Evolutionary conservation across 2,329 filamentous ascomycete genomes (phyloP).

Genomic region (Fusarium palustre): DNA sequence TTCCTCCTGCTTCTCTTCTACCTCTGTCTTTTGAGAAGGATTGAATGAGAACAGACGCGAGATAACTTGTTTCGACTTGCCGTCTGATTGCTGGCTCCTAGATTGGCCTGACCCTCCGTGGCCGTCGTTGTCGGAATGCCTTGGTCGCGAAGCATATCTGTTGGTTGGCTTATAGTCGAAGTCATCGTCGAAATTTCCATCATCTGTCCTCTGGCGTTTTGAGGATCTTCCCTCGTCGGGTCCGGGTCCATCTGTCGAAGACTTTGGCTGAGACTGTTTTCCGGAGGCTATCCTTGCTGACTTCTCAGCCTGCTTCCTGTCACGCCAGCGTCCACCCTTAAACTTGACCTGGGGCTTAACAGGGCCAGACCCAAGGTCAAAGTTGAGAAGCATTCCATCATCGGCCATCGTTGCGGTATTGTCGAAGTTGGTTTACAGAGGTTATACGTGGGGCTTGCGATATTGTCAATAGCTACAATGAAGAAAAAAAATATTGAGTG

Average conservation of each 20-base stretch:
- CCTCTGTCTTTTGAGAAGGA: constrained; percentile 75
- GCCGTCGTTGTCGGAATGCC: constrained; percentile 28
- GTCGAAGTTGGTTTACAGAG: constrained; percentile 31
- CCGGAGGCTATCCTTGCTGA: constrained; percentile 48
- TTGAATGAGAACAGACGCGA: constrained; percentile 96
- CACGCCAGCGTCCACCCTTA: constrained; percentile 94
- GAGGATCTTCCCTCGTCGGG: constrained; percentile 52
- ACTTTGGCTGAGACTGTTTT: constrained; percentile 34
- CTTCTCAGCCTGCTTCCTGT: constrained; percentile 76
- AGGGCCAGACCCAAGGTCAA: constrained; percentile 78
- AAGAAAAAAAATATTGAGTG: constrained; percentile 38
- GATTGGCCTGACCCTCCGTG: constrained; percentile 30
- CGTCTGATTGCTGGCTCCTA: constrained; percentile 41
- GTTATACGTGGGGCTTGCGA: constrained; percentile 40
- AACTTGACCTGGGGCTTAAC: constrained; percentile 73
- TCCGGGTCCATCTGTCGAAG: constrained; percentile 44
- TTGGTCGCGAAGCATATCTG: constrained; percentile 27
- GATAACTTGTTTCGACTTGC: constrained; percentile 70
- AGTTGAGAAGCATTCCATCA: constrained; percentile 95
- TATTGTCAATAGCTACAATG: constrained; percentile 17
- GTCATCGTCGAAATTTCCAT: constrained; percentile 23
- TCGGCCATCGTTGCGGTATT: constrained; percentile 76
- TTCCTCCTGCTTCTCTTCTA: constrained; percentile 62
- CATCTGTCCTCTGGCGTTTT: constrained; percentile 59
- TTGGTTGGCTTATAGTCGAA: constrained; percentile 34